phyloP scores from a whole-genome alignment of 306 rosid species.

The Acacia melanoxylon region DNA sequence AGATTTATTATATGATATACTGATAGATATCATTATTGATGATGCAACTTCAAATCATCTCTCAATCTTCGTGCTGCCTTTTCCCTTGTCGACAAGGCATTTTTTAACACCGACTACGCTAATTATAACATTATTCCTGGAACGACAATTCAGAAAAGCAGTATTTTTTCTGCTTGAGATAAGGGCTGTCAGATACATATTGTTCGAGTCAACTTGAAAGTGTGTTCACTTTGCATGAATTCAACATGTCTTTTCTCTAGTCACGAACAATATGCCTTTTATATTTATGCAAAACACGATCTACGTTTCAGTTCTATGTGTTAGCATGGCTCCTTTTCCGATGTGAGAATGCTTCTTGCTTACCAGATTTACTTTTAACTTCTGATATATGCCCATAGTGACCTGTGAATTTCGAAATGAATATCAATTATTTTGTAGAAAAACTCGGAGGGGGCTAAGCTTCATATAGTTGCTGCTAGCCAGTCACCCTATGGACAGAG shows the following conservation, averaged over 20 bases:
- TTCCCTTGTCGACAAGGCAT: not conserved
- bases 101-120: not conserved
- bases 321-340: not conserved
- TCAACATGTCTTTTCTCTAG: not conserved
- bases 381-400: not conserved
- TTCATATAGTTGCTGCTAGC: constrained; percentile 64
- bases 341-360: not conserved
- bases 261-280: not conserved
- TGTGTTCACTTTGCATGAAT: not conserved
- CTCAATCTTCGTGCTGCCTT: not conserved
- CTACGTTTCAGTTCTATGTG: not conserved
- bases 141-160: not conserved
- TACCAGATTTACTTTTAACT: constrained; percentile 2
- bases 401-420: constrained; percentile 10
- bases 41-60: constrained; percentile 1
- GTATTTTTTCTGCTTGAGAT: not conserved
- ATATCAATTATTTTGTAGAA: constrained; percentile 42
- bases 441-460: constrained; percentile 60
- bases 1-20: not conserved
- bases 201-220: not conserved
- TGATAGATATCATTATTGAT: constrained; percentile 19
- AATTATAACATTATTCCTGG: not conserved
- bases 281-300: not conserved
- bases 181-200: not conserved
- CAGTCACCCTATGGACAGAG: constrained; percentile 84